phyloP scores from a whole-genome alignment of 495 filamentous ascomycete species.

The Articulospora tetracladia region DNA sequence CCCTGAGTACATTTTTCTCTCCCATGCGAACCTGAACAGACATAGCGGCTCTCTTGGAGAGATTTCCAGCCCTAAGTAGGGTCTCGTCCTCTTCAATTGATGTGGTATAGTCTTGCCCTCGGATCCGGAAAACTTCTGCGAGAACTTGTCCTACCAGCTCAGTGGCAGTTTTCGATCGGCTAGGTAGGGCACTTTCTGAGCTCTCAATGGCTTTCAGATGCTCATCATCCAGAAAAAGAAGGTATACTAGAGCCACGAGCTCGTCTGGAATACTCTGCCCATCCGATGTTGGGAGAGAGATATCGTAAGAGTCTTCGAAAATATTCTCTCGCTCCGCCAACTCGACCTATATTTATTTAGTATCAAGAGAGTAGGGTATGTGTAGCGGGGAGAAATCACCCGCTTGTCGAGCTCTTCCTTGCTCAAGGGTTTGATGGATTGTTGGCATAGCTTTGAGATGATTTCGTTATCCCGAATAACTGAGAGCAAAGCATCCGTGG shows the following conservation, averaged over 20 bases:
- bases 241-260: conserved; percentile 27
- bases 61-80: conserved; percentile 36
- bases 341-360: neutral
- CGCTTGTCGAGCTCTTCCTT: conserved; percentile 25
- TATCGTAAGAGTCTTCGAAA: conserved; percentile 24
- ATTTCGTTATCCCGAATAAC: conserved; percentile 32
- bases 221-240: conserved; percentile 32
- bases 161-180: conserved; percentile 37
- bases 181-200: conserved; percentile 34
- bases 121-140: conserved; percentile 26
- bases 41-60: conserved; percentile 51
- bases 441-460: conserved; percentile 42
- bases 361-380: neutral
- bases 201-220: conserved; percentile 34
- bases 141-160: conserved; percentile 35
- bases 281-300: conserved; percentile 16
- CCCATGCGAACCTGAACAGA: conserved; percentile 74
- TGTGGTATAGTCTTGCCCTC: conserved; percentile 55
- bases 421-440: conserved; percentile 23
- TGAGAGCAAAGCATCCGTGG: conserved; percentile 48
- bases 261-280: conserved; percentile 22
- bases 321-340: conserved; percentile 24
- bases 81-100: conserved; percentile 57
- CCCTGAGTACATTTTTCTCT: conserved; percentile 69
- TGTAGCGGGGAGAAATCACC: conserved; percentile 10